Evolutionary conservation across 306 rosid species (phyloP), one percentile per base, ranked within the genome.

Genomic region (Vigna mungo): DNA sequence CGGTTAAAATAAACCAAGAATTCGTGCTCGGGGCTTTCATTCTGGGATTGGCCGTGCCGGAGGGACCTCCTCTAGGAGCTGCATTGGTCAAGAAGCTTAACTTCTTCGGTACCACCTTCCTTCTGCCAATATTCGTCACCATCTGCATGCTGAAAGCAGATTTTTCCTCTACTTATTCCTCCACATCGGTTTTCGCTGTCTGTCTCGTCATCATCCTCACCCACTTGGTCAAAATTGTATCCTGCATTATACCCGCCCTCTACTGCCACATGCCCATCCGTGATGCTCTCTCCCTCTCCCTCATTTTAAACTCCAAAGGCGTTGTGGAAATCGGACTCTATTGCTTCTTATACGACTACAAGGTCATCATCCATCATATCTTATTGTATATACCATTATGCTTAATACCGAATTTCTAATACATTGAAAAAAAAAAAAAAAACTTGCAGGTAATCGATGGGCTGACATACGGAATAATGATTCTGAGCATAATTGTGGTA

Each of bases 61-160:
- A 85, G 55, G 96, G 97, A 44, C 91, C 90, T 10, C 93, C 92
- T 0, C 52, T 87, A 32, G 96, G 93, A 30, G 86, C 89, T 6
- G 85, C 92, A 2, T 32, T 92, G 43, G 87, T 88, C 21, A 81
- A 85, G 16, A 88, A 85, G 59, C 51, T 90, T 37, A 52, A 82
- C 7, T 32, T 80, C 51, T 82, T 92, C 23, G 80, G 80, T 34
- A 68, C 58, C 1, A 81, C 82, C 0, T 77, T 88, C 47, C 64
- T 87, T 17, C 47, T 92, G 47, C 97, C 97, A 2, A 16, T 92
- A 15, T 92, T 80, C 73, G 84, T 89, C 5, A 83, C 88, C 2
- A 82, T 76, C 1, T 32, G 79, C 18, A 59, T 84, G 14, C 75
- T 86, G 84, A 86, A 83, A 81, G 84, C 70, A 0, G 89, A 92